Conservation (phyloP, 768 basidiomycete genomes). For the Suillus cothurnatus region DNA sequence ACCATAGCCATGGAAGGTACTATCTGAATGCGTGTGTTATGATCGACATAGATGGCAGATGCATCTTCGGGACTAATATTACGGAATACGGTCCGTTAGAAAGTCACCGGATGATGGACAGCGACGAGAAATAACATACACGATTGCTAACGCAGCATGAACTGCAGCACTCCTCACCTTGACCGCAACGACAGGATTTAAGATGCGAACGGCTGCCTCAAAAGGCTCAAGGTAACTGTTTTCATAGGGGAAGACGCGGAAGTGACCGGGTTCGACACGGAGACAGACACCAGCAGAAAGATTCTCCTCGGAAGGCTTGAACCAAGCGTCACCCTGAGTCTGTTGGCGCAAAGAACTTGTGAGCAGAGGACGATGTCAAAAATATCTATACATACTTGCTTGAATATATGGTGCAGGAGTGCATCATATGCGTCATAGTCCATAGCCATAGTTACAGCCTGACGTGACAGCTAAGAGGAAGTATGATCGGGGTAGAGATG, state of each 20-base stretch:
- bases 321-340: conserved; percentile 86
- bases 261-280: conserved; percentile 65
- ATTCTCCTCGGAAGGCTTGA: conserved; percentile 84
- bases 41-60: conserved; percentile 67
- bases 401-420: conserved; percentile 78
- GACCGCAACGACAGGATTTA: conserved; percentile 86
- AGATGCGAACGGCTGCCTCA: conserved; percentile 69
- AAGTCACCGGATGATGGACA: neutral
- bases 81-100: conserved; percentile 10
- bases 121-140: conserved; percentile 47
- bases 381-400: conserved; percentile 47
- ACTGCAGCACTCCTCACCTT: conserved; percentile 80
- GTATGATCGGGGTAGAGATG: neutral
- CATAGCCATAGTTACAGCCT: conserved; percentile 29
- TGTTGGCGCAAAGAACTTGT: conserved; percentile 30
- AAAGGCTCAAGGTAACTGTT: conserved; percentile 81
- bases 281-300: conserved; percentile 79
- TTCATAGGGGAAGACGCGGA: conserved; percentile 85
- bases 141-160: conserved; percentile 71
- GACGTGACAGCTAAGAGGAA: neutral
- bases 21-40: conserved; percentile 85
- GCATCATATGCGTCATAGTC: conserved; percentile 82
- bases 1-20: conserved; percentile 69
- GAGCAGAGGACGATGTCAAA: conserved; percentile 2
- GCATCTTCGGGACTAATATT: conserved; percentile 56